Base-by-base conservation (phyloP, 192 early-diverging fungal species). In the Coemansia sp. region DNA sequence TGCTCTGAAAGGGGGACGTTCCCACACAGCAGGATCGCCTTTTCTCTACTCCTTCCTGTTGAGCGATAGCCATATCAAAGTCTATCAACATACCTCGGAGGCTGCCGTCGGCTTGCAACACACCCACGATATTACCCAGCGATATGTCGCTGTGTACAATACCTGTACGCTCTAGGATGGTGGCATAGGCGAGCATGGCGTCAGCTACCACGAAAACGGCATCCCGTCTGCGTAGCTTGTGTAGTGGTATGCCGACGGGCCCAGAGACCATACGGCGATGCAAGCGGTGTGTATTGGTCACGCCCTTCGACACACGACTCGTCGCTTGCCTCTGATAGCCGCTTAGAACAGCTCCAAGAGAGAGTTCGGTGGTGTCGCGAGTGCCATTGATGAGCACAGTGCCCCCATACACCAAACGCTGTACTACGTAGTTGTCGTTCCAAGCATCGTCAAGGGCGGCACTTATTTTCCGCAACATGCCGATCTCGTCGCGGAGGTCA, bases 141-240 rank as follows among this genome's bases (percentile, higher is more conserved):
- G 81, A 84, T 12, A 84, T 66, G 67, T 84, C 81, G 49, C 81
- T 73, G 33, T 84, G 81, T 68, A 84, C 63, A 0, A 79, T 36
- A 18, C 65, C 63, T 36, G 69, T 64, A 16, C 49, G 68, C 39
- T 20, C 60, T 36, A 79, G 68, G 12, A 79, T 75, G 40, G 64
- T 62, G 1, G 62, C 62, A 39, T 84, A 77, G 60, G 76, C 66
- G 24, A 27, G 27, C 81, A 83, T 83, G 10, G 74, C 81, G 40
- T 72, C 81, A 24, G 75, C 75, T 62, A 83, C 63, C 57, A 75
- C 76, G 4, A 52, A 24, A 2, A 78, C 65, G 6, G 78, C 72
- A 7, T 78, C 81, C 20, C 78, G 75, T 66, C 75, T 61, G 22
- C 33, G 38, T 40, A 78, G 64, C 47, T 58, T 27, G 69, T 72